Evolutionary conservation across 768 basidiomycete genomes (phyloP).

Genomic region (Suillus spraguei): DNA sequence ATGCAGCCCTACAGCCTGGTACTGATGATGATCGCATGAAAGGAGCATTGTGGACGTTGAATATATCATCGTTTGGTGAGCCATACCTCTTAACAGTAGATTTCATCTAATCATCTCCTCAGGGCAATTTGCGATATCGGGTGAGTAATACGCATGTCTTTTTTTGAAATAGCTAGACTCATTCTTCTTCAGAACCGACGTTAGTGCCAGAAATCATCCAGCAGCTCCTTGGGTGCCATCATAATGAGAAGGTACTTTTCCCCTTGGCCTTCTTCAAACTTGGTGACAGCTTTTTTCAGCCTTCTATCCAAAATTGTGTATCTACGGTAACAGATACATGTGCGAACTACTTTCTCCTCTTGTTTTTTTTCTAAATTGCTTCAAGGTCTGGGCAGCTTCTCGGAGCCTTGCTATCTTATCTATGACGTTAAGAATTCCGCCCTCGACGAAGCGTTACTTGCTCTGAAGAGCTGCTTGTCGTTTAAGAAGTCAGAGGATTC

Average conservation of each 20-base stretch:
- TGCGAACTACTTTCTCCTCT: constrained; percentile 28
- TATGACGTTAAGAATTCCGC: constrained; percentile 51
- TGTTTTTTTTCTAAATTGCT: constrained; percentile 2
- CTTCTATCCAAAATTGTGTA: constrained; percentile 77
- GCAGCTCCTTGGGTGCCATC: constrained; percentile 70
- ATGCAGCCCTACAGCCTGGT: constrained; percentile 61
- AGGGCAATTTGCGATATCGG: constrained; percentile 46
- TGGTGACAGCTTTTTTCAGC: constrained; percentile 37
- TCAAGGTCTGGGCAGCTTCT: constrained; percentile 59
- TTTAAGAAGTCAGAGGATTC: constrained; percentile 33
- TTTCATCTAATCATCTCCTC: constrained; percentile 11
- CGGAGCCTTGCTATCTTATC: constrained; percentile 59
- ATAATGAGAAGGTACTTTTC: constrained; percentile 74
- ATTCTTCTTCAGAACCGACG: constrained; percentile 53
- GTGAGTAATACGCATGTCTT: constrained; percentile 26
- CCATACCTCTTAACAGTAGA: not conserved
- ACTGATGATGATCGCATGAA: constrained; percentile 91
- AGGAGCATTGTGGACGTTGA: constrained; percentile 82
- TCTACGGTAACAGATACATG: constrained; percentile 69
- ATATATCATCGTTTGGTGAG: constrained; percentile 61
- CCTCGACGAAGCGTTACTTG: constrained; percentile 39
- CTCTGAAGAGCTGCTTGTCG: constrained; percentile 41
- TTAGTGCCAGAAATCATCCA: constrained; percentile 59
- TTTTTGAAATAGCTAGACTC: constrained; percentile 1
- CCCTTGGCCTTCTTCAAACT: not conserved